Percentiles rank a stretch among this genome's conserved stretches.
phyloP scores from a whole-genome alignment of 2,329 filamentous ascomycete species.

The Penicillium sp. region DNA sequence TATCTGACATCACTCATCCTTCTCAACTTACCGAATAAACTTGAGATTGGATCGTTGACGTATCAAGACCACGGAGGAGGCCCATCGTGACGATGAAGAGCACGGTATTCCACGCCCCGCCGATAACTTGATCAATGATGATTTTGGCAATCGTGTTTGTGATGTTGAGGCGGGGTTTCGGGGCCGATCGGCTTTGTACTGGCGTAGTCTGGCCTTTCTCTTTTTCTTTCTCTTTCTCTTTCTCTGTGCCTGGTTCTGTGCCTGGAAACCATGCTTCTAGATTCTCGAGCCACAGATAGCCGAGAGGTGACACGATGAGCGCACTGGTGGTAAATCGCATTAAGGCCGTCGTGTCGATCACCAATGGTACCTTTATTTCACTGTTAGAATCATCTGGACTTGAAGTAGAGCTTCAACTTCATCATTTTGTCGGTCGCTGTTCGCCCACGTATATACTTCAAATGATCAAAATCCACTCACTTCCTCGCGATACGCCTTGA shows the following conservation, averaged over 20 bases:
- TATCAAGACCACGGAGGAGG: constrained; percentile 46
- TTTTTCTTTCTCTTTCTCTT: constrained; percentile 9
- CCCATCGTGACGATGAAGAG: constrained; percentile 62
- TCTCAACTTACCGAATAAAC: constrained; percentile 41
- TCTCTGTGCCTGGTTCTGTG: not conserved
- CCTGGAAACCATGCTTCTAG: constrained; percentile 60
- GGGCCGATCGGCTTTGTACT: constrained; percentile 3
- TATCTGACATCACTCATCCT: constrained; percentile 12
- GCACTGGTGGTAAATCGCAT: constrained; percentile 60
- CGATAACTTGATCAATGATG: constrained; percentile 61
- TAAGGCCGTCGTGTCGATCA: constrained; percentile 54
- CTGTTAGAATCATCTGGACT: not conserved
- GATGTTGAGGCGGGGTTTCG: constrained; percentile 30
- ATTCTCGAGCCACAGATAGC: constrained; percentile 62
- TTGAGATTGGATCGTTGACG: constrained; percentile 36
- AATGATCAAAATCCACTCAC: constrained; percentile 40
- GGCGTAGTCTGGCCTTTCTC: constrained; percentile 18
- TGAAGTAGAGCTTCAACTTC: no score
- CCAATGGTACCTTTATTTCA: constrained; percentile 43
- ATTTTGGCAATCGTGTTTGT: constrained; percentile 57
- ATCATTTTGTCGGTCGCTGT: no score
- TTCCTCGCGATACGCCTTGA: constrained; percentile 54
- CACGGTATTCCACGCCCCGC: constrained; percentile 60
- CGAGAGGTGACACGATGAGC: constrained; percentile 60
- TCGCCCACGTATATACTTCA: no score